Evolutionary conservation across 2,329 filamentous ascomycete species (phyloP), one percentile per base, ranked within the genome.

Genomic region (Penicillium janthinellum): DNA sequence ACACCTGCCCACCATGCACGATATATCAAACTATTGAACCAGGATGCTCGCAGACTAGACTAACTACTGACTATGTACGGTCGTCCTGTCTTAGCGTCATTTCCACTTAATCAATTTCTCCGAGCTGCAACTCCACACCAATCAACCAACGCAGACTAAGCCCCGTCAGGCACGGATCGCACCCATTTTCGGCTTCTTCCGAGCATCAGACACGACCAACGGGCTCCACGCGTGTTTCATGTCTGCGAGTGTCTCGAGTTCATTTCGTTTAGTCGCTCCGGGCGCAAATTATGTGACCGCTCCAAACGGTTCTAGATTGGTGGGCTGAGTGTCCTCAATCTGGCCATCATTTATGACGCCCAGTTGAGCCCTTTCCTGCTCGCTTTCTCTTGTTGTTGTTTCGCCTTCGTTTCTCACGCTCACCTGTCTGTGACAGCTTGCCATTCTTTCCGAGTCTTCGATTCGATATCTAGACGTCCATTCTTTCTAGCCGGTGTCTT

Each of bases 391-490:
- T 25, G 54, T 39, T 25, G 54, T 39, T 48, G 37, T 60, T 52
- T 50, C 37, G 57, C 49, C 22, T 25, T 54, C 48, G 25, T 58
- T 65, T 53, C 52, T 53, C 22, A 50, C 39, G 14, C 41, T 53
- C 17, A 58, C 47, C 66, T 67, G 63, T 69, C 65, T 67, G 67
- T 56, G 60, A 70, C 64, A 71, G 62, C 44, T 28, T 59, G 57
- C 37, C 42, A 58, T 53, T 56, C 52, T 22, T 52, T 64, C 58
- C 1, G 58, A 63, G 61, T 67, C 64, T 67, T 55, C 62, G 63
- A 68, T 70, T 66, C 57, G 64, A 69, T 41, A 68, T 67, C 63
- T 62, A 64, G 64, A 64, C 66, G 61, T 70, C 68, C 70, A 64
- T 73, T 72, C 71, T 39, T 71, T 73, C 28, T 28, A n/a, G 22